Evolutionary conservation across 352 stramenopile genomes (phyloP).

Genomic region (Phytophthora hybrid): DNA sequence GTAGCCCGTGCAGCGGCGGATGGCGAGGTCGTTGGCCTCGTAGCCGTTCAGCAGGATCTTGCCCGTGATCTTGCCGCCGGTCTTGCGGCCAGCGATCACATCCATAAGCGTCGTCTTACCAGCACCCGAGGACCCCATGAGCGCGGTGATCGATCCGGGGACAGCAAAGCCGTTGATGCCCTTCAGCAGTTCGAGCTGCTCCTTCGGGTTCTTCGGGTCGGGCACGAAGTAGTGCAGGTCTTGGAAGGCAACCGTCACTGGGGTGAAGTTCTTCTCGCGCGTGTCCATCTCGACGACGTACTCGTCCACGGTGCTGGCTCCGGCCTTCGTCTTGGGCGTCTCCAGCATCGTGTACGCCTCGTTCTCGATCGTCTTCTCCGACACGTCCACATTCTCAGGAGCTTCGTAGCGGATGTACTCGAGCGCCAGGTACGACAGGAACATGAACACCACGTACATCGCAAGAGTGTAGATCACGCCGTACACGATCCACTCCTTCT

Average conservation of each 20-base stretch:
- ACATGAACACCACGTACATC: slow-evolving; percentile 48
- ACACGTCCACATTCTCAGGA: slow-evolving; percentile 38
- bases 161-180: slow-evolving; percentile 11
- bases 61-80: neutral
- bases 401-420: slow-evolving; percentile 38
- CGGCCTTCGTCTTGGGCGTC: slow-evolving; percentile 25
- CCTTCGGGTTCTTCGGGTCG: slow-evolving; percentile 14
- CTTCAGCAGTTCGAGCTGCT: slow-evolving; percentile 6
- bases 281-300: slow-evolving; percentile 13
- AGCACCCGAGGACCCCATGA: neutral
- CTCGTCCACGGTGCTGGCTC: neutral
- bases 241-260: slow-evolving; percentile 28
- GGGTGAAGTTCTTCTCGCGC: slow-evolving; percentile 21
- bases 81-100: neutral
- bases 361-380: slow-evolving; percentile 23
- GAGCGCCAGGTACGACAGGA: slow-evolving; percentile 39
- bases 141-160: neutral
- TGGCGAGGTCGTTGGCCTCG: slow-evolving; percentile 50
- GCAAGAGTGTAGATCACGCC: slow-evolving; percentile 46
- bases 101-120: neutral
- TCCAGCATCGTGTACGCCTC: slow-evolving; percentile 25
- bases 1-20: slow-evolving; percentile 58
- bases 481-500: slow-evolving; percentile 49
- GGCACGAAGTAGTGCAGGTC: slow-evolving; percentile 24
- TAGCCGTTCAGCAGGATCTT: slow-evolving; percentile 44